phyloP scores from a whole-genome alignment of 345 rosid genomes.

The Sonneratia caseolaris region DNA sequence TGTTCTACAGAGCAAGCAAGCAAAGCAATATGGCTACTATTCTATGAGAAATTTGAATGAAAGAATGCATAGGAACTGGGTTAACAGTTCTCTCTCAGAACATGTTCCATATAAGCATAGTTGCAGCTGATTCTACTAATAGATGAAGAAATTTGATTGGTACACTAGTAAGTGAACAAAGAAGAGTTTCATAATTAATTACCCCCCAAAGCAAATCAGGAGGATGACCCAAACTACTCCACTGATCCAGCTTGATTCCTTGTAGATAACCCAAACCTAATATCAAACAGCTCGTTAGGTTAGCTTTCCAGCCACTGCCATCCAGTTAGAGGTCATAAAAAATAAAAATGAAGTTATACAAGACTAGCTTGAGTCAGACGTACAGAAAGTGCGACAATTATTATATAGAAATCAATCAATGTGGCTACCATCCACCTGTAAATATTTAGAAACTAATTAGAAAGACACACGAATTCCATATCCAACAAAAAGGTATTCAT shows the following conservation, averaged over 20 bases:
- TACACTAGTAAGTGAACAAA: background rate
- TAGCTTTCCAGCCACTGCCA: background rate
- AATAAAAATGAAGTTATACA: background rate
- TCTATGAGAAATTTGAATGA: background rate
- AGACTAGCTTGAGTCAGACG: slow-evolving; percentile 14
- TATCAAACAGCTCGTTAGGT: background rate
- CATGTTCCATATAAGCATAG: background rate
- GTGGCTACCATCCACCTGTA: slow-evolving; percentile 78
- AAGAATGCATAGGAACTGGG: background rate
- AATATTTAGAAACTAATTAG: background rate
- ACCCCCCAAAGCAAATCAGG: slow-evolving; percentile 79
- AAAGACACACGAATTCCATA: background rate
- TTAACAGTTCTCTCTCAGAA: background rate
- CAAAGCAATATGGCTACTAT: background rate
- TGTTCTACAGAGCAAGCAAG: background rate
- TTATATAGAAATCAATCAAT: slow-evolving; percentile 63
- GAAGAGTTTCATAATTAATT: slow-evolving; percentile 2
- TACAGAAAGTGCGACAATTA: slow-evolving; percentile 57
- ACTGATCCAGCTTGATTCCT: slow-evolving; percentile 62
- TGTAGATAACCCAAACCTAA: slow-evolving; percentile 79
- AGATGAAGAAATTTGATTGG: background rate
- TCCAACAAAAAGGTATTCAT: background rate
- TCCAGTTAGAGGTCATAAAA: background rate
- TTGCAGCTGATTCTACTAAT: background rate
- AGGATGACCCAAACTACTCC: slow-evolving; percentile 61